phyloP scores from a whole-genome alignment of 805 yeast genomes.

The Debaryomyces maramus region DNA sequence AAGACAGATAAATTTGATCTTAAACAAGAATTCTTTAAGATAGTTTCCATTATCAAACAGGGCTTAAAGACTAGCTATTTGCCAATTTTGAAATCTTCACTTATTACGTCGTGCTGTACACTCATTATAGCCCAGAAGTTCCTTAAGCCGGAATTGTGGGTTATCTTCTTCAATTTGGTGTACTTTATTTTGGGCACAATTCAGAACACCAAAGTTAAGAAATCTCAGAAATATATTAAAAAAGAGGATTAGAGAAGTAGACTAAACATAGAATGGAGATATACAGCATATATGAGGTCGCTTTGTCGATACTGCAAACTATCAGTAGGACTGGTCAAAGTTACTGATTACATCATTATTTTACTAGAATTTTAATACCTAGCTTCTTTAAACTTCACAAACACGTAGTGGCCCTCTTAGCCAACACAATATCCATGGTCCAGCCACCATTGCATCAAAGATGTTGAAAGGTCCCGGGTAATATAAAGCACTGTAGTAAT shows the following conservation, averaged over 20 bases:
- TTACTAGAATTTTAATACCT: too few species aligned
- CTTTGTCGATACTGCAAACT: too few species aligned
- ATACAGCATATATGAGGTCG: too few species aligned
- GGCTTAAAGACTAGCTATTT: conserved; percentile 46
- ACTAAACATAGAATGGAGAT: too few species aligned
- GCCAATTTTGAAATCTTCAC: conserved; percentile 51
- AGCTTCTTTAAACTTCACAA: too few species aligned
- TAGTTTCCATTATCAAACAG: conserved; percentile 19
- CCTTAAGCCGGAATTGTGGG: conserved; percentile 61
- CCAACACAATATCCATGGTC: too few species aligned
- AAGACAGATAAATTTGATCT: conserved; percentile 8
- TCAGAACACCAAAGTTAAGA: conserved; percentile 57
- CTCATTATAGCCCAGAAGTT: conserved; percentile 57
- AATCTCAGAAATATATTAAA: conserved; percentile 17
- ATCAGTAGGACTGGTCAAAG: too few species aligned
- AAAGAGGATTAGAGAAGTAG: conserved; percentile 9
- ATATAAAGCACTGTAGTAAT: too few species aligned
- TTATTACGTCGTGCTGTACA: conserved; percentile 53
- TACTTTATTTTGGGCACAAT: conserved; percentile 62
- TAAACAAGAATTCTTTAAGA: conserved; percentile 15
- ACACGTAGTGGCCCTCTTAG: too few species aligned
- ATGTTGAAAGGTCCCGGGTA: too few species aligned
- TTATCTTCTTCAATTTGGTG: conserved; percentile 57
- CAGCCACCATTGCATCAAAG: too few species aligned
- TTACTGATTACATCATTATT: too few species aligned